Conservation (phyloP, 2,329 filamentous ascomycete genomes). For the Aspergillus hiratsukae region DNA sequence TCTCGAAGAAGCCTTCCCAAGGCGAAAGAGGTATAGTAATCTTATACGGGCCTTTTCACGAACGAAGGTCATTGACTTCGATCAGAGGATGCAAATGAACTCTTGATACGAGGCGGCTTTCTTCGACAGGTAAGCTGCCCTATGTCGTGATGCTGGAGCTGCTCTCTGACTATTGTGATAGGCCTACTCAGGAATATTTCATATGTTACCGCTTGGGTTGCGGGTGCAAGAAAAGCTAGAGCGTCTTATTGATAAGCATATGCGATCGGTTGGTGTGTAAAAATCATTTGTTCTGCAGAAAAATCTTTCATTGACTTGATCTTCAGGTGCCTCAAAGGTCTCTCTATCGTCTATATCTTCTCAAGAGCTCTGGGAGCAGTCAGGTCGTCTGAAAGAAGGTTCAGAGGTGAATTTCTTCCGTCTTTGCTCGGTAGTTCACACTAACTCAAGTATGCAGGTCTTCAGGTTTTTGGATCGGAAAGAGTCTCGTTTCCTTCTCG, state of each 20-base stretch:
- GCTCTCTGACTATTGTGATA: conserved; percentile 28
- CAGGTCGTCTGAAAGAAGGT: conserved; percentile 70
- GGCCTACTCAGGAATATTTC: conserved; percentile 87
- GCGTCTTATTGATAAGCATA: conserved; percentile 78
- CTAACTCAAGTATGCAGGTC: conserved; percentile 49
- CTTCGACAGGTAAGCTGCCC: conserved; percentile 58
- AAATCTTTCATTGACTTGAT: not conserved
- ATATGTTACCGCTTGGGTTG: conserved; percentile 80
- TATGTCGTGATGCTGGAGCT: not conserved
- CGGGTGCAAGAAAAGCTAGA: conserved; percentile 88
- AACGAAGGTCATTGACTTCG: conserved; percentile 40
- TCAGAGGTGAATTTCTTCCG: conserved; percentile 60
- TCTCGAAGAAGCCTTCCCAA: conserved; percentile 51
- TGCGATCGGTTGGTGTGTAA: conserved; percentile 63
- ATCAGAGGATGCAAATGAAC: conserved; percentile 58
- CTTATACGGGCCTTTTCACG: not conserved
- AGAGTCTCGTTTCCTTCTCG: conserved; percentile 67
- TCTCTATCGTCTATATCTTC: conserved; percentile 82
- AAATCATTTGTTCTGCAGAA: not conserved
- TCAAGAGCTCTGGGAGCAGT: conserved; percentile 75
- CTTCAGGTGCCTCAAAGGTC: conserved; percentile 68
- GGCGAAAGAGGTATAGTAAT: conserved; percentile 39
- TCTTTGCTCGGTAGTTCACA: not conserved
- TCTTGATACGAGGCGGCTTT: conserved; percentile 67
- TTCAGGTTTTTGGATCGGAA: conserved; percentile 79